A percentile compares a stretch with the other conserved stretches of the same genome.
Conservation (phyloP, 257 asterid species). For the Gentiana macrophylla region DNA sequence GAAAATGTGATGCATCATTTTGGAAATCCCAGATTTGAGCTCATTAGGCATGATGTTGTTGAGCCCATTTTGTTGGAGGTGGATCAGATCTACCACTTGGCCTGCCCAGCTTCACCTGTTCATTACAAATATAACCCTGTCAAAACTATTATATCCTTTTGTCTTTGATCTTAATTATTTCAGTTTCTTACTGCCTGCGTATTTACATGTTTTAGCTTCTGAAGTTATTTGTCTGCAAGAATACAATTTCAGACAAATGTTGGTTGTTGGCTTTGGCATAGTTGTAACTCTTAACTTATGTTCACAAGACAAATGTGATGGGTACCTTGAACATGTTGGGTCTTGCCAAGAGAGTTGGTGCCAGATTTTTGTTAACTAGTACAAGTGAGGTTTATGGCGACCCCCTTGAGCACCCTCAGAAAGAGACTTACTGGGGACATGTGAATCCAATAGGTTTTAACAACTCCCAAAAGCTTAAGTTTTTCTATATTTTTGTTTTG, state of each 20-base stretch:
- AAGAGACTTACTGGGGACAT: constrained; percentile 23
- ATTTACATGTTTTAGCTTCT: neutral
- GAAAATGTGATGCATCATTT: constrained; percentile 65
- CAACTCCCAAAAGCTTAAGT: neutral
- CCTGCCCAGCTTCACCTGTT: constrained; percentile 74
- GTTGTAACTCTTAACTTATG: constrained; percentile 7
- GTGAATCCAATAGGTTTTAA: constrained; percentile 22
- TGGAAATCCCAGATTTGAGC: constrained; percentile 58
- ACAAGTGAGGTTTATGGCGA: constrained; percentile 25
- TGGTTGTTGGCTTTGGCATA: neutral
- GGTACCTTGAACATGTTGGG: constrained; percentile 23
- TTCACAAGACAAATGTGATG: constrained; percentile 18
- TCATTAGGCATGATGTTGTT: constrained; percentile 71
- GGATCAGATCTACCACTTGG: constrained; percentile 75
- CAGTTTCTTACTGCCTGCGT: neutral
- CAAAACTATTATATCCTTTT: constrained; percentile 69
- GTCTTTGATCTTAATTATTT: neutral
- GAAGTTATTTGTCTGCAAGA: too few relatives aligned
- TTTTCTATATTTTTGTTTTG: neutral
- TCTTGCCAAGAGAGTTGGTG: constrained; percentile 22
- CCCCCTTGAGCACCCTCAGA: constrained; percentile 24
- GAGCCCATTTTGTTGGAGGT: constrained; percentile 72
- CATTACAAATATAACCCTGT: constrained; percentile 67
- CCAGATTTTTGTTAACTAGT: constrained; percentile 19
- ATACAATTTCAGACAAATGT: too few relatives aligned